Conservation (phyloP, 2,329 filamentous ascomycete species). For the Hirsutella minnesotensis region DNA sequence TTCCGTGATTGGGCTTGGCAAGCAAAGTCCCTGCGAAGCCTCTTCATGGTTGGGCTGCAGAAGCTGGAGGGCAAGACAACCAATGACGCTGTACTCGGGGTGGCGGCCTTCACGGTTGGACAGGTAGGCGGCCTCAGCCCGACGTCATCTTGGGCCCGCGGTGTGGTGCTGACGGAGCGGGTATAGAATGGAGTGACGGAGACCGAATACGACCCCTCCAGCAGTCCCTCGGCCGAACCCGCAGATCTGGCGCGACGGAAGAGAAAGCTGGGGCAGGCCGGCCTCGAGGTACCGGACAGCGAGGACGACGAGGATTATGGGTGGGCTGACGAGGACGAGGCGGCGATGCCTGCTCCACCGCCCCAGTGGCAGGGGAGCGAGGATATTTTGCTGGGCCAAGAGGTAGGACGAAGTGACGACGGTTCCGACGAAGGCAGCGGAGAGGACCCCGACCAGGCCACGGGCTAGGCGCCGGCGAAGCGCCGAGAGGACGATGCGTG, state of each 20-base stretch:
- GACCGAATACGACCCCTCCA: slow-evolving; percentile 25
- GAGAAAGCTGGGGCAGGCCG: slow-evolving; percentile 50
- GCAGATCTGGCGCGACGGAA: slow-evolving; percentile 37
- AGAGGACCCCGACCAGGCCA: slow-evolving; percentile 8
- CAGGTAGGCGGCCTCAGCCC: slow-evolving; percentile 10
- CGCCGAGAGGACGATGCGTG: slow-evolving; percentile 12
- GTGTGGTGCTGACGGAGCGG: slow-evolving; percentile 1
- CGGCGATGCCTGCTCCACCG: slow-evolving; percentile 45
- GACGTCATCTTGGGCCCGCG: not conserved
- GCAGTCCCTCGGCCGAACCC: slow-evolving; percentile 19
- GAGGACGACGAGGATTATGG: slow-evolving; percentile 61
- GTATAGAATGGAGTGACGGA: slow-evolving; percentile 30
- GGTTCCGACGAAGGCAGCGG: slow-evolving; percentile 15
- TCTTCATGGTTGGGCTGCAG: slow-evolving; percentile 51
- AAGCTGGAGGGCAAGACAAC: slow-evolving; percentile 46
- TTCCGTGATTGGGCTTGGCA: slow-evolving; percentile 65
- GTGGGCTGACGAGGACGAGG: slow-evolving; percentile 57
- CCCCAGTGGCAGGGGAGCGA: slow-evolving; percentile 58
- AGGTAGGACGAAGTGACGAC: slow-evolving; percentile 28
- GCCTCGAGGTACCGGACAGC: slow-evolving; percentile 48
- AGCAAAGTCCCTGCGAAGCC: slow-evolving; percentile 30
- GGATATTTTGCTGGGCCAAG: slow-evolving; percentile 43
- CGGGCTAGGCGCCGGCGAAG: slow-evolving; percentile 16
- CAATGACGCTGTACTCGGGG: slow-evolving; percentile 25
- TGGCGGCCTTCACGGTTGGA: slow-evolving; percentile 38